phyloP scores from a whole-genome alignment of 1,284 basidiomycete genomes.

The Moniliophthora roreri region DNA sequence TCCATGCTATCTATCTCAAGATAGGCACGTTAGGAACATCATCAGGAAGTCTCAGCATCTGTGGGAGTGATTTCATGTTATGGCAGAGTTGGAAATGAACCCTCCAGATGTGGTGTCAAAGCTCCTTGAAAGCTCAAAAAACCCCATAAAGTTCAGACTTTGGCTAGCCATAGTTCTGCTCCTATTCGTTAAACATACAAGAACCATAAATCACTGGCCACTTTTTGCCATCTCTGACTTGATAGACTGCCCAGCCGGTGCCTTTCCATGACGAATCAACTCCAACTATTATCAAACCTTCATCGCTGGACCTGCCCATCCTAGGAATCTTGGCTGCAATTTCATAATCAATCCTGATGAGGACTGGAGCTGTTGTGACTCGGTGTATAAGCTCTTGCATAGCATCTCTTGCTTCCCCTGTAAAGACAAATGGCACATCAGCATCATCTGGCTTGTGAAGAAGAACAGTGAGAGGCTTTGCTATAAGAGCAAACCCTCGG shows the following conservation, averaged over 20 bases:
- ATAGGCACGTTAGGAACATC: constrained; percentile 34
- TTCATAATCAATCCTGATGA: constrained; percentile 29
- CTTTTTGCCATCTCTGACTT: constrained; percentile 21
- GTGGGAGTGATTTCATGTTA: constrained; percentile 32
- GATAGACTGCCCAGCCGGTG: constrained; percentile 32
- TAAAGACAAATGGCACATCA: constrained; percentile 21
- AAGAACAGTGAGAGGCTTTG: constrained; percentile 27
- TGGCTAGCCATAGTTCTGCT: constrained; percentile 35
- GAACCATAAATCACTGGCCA: constrained; percentile 30
- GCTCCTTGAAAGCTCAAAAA: constrained; percentile 30
- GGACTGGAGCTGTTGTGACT: constrained; percentile 24
- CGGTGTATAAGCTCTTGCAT: constrained; percentile 26
- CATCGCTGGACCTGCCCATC: constrained; percentile 12
- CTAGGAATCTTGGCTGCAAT: constrained; percentile 12
- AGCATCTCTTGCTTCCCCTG: constrained; percentile 18
- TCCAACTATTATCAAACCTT: constrained; percentile 28
- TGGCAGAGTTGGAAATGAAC: constrained; percentile 31
- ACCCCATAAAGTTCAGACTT: constrained; percentile 38
- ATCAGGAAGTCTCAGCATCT: constrained; percentile 33
- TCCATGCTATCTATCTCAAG: constrained; percentile 32
- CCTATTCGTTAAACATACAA: constrained; percentile 29
- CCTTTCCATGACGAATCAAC: constrained; percentile 33
- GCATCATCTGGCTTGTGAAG: constrained; percentile 7
- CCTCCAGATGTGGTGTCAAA: constrained; percentile 29
- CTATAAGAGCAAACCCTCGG: constrained; percentile 27